A percentile compares a stretch with the other conserved stretches of the same genome.
Evolutionary conservation across 768 basidiomycete species (phyloP).

Genomic region (Amanita inopinata): DNA sequence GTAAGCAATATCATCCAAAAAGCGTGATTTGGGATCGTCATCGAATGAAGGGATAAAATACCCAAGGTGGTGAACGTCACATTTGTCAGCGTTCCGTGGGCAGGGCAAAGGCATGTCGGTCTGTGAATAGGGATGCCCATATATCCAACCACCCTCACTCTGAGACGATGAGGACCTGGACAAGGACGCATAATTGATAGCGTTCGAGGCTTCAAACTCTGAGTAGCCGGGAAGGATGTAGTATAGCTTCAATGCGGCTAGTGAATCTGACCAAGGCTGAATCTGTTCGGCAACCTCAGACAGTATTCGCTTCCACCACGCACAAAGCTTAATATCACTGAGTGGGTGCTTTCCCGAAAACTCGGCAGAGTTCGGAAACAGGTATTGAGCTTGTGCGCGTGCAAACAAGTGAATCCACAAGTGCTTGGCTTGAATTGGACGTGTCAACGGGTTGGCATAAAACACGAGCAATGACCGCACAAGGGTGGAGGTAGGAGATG

Average conservation of each 20-base stretch:
- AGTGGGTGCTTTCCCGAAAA: constrained; percentile 62
- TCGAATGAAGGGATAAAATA: constrained; percentile 82
- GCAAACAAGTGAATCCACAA: constrained; percentile 88
- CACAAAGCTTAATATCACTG: constrained; percentile 70
- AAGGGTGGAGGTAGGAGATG: constrained; percentile 63
- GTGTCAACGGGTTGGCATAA: constrained; percentile 53
- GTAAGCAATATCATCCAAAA: constrained; percentile 83
- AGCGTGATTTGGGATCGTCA: constrained; percentile 95
- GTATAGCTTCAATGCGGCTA: constrained; percentile 31
- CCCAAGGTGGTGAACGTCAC: constrained; percentile 42
- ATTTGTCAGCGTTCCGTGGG: constrained; percentile 23
- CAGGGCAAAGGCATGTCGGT: constrained; percentile 39
- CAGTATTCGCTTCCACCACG: constrained; percentile 86
- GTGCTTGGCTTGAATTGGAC: constrained; percentile 45
- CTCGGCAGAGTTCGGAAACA: constrained; percentile 84
- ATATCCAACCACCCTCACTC: constrained; percentile 41
- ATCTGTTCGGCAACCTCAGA: constrained; percentile 42
- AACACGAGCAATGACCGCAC: constrained; percentile 55
- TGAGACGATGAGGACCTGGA: constrained; percentile 11
- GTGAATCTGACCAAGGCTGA: constrained; percentile 17
- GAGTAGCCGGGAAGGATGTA: constrained; percentile 66
- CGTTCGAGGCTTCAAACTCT: constrained; percentile 55
- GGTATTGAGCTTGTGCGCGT: constrained; percentile 81
- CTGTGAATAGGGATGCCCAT: constrained; percentile 72
- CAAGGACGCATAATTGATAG: constrained; percentile 33